These are phyloP conservation scores for Saccharomyces hybrid DNA, from an alignment of 1,139 yeast species.

Conservation along the genomic window DNA sequence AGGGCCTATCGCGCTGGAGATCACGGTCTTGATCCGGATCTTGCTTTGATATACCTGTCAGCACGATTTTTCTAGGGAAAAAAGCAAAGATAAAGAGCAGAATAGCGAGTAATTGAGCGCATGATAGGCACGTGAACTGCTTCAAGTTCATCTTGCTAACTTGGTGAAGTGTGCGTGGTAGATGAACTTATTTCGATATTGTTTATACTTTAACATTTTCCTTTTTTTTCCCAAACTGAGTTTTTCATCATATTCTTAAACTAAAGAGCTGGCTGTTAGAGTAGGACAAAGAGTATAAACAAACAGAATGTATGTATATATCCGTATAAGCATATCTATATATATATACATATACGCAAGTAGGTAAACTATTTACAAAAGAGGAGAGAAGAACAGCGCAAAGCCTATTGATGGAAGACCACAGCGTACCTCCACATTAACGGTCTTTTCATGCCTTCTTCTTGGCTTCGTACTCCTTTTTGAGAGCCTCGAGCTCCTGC, in stretches of 20 bases:
- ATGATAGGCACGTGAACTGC: neutral
- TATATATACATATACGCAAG: neutral
- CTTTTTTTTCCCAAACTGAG: neutral
- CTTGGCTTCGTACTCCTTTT: slow-evolving; percentile 50
- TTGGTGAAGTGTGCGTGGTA: neutral
- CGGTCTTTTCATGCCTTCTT: slow-evolving; percentile 33
- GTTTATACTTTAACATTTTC: neutral
- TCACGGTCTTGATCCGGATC: neutral
- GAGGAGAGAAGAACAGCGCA: neutral
- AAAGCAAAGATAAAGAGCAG: slow-evolving; percentile 4
- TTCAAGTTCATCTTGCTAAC: neutral
- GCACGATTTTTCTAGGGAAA: slow-evolving; percentile 5
- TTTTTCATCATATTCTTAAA: slow-evolving; percentile 1
- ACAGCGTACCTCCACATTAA: slow-evolving; percentile 1
- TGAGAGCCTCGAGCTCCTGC: slow-evolving; percentile 63
- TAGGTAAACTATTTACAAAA: slow-evolving; percentile 2
- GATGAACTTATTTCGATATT: neutral
- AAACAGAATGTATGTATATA: neutral
- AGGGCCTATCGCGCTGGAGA: slow-evolving; percentile 37
- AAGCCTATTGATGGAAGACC: neutral
- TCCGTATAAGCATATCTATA: neutral
- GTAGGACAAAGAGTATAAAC: neutral
- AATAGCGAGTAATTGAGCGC: slow-evolving; percentile 4
- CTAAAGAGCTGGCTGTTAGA: neutral
- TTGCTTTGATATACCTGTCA: slow-evolving; percentile 1